Evolutionary conservation across 305 asterid species (phyloP), one percentile per base, ranked within the genome.

Genomic region (Withania somnifera): DNA sequence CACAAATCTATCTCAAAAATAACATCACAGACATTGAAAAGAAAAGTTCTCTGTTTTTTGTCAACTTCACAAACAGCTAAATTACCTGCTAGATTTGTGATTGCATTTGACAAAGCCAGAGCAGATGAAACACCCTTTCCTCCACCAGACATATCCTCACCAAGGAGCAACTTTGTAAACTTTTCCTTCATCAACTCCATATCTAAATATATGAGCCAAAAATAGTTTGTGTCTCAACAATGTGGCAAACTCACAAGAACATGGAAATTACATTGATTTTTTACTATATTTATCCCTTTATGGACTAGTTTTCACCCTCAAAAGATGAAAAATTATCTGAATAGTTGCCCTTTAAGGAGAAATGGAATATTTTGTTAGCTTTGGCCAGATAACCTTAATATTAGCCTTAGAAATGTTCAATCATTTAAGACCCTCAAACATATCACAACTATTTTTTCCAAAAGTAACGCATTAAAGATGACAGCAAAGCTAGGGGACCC

Each of bases 71-170:
- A 17, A 17, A 4, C 11, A 20, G 9, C 17, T 13, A 36, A 42
- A 30, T 28, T 89, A 93, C 98, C 98, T 85, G 97, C 97, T 81
- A 92, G 88, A 77, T 95, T 95, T 67, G 98, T 95, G 61, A 95
- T 89, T 45, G 98, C 96, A 89, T 95, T 95, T 15, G 98, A 95
- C 85, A 95, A 83, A 3, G 98, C 98, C 86, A 92, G 84, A 42
- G 97, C 98, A 7, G 97, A 94, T 47, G 97, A 89, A 83, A 90
- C 97, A 19, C 98, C 97, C 85, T 93, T 93, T 34, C 98, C 98
- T 79, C 97, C 96, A 50, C 98, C 97, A 36, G 98, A 94, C 97
- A 92, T 94, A 84, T 94, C 98, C 90, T 94, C 98, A 3, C 97
- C 98, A 19, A 67, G 77, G 30, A 67, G 77, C 77, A 67, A 10